Evolutionary conservation across 768 basidiomycete genomes (phyloP).

Genomic region (Paxillus ammoniavirescens): DNA sequence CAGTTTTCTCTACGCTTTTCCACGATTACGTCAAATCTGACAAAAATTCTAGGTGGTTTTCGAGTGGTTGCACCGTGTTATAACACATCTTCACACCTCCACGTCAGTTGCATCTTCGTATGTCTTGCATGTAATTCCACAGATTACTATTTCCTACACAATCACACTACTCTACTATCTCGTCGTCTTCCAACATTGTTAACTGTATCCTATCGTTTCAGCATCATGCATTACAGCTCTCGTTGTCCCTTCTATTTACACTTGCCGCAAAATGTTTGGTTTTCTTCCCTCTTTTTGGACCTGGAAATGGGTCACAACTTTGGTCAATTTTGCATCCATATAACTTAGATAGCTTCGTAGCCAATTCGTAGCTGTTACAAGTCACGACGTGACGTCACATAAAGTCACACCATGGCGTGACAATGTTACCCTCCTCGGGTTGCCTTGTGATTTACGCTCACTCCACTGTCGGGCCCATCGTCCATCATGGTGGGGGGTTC

Average conservation of each 20-base stretch:
- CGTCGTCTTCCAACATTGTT: slow-evolving; percentile 3
- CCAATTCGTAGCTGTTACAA: too few relatives aligned
- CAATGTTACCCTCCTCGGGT: not conserved
- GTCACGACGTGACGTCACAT: slow-evolving; percentile 7
- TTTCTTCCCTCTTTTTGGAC: not conserved
- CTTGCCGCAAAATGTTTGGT: too few relatives aligned
- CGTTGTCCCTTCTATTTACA: not conserved
- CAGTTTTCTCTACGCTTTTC: slow-evolving; percentile 17
- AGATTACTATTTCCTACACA: slow-evolving; percentile 2
- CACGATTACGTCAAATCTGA: slow-evolving; percentile 16
- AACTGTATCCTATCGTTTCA: slow-evolving; percentile 14
- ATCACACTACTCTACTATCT: slow-evolving; percentile 9
- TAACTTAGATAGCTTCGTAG: too few relatives aligned
- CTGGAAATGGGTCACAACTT: too few relatives aligned
- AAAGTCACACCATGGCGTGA: not conserved
- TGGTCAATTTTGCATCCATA: not conserved
- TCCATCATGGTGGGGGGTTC: slow-evolving; percentile 15
- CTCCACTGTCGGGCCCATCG: not conserved
- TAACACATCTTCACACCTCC: slow-evolving; percentile 17
- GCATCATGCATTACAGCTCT: slow-evolving; percentile 17
- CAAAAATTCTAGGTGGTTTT: slow-evolving; percentile 63
- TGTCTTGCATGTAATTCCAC: slow-evolving; percentile 11
- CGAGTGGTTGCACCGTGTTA: slow-evolving; percentile 63
- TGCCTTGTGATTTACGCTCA: not conserved
- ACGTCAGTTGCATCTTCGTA: not conserved